phyloP scores from a whole-genome alignment of 2,329 filamentous ascomycete genomes.

The Aspergillus chevalieri region DNA sequence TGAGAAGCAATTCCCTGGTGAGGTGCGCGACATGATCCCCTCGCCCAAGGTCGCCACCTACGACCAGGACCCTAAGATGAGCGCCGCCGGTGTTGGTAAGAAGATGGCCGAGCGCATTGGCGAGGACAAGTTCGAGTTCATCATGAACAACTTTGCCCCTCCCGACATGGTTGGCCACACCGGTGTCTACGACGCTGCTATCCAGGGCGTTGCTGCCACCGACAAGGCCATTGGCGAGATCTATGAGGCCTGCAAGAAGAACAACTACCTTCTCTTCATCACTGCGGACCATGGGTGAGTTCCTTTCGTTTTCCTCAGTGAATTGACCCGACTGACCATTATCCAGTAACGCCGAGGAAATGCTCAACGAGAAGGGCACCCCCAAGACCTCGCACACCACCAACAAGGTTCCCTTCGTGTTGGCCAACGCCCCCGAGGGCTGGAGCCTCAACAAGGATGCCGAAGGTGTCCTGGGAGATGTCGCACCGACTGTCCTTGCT shows the following conservation, averaged over 20 bases:
- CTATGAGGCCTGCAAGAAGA: constrained; percentile 87
- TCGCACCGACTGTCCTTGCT: constrained; percentile 86
- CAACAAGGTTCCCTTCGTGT: constrained; percentile 96
- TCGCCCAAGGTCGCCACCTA: constrained; percentile 96
- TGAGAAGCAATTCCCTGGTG: constrained; percentile 89
- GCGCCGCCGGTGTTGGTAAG: constrained; percentile 78
- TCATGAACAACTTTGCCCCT: constrained; percentile 99
- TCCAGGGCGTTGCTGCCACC: constrained; percentile 76
- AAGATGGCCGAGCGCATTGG: constrained; percentile 82
- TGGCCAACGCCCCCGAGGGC: constrained; percentile 90
- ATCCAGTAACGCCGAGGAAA: constrained; percentile 83
- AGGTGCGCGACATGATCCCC: constrained; percentile 87
- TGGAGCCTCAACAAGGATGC: constrained; percentile 78
- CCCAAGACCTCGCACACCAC: constrained; percentile 98
- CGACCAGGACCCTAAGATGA: constrained; percentile 93
- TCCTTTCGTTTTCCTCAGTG: neutral
- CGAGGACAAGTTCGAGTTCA: constrained; percentile 83
- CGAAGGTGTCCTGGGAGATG: constrained; percentile 83
- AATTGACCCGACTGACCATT: constrained; percentile 17
- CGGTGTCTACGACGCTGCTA: constrained; percentile 90
- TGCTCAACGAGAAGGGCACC: constrained; percentile 92
- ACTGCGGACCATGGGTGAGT: constrained; percentile 82
- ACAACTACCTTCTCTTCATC: constrained; percentile 89
- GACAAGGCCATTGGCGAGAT: constrained; percentile 92
- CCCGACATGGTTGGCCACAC: constrained; percentile 99